phyloP scores from a whole-genome alignment of 768 basidiomycete genomes.

The Porphyrellus cyaneotinctus region DNA sequence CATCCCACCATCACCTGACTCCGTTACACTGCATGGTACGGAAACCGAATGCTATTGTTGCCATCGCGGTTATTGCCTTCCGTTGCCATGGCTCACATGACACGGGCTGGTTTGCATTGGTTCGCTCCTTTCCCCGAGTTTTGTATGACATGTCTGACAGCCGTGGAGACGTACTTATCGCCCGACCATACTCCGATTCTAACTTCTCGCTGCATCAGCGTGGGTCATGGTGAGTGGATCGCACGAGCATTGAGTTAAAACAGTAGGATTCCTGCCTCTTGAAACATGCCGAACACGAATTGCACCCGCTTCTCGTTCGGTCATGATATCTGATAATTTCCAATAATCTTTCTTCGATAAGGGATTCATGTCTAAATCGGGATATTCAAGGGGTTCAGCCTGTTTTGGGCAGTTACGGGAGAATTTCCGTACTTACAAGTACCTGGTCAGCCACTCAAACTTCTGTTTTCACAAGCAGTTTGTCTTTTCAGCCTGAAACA shows the following conservation, averaged over 20 bases:
- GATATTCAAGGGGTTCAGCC: background rate
- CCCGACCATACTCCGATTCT: background rate
- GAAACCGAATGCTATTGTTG: background rate
- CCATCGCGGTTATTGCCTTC: background rate
- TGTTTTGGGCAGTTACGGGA: background rate
- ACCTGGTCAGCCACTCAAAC: too few relatives aligned
- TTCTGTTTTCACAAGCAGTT: background rate
- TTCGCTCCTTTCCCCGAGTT: slow-evolving; percentile 10
- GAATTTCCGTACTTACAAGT: background rate
- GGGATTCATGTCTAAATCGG: slow-evolving; percentile 1
- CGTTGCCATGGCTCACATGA: background rate
- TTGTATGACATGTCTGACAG: background rate
- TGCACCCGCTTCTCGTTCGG: background rate
- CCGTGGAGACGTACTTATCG: background rate
- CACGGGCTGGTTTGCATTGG: slow-evolving; percentile 3
- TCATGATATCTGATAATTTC: background rate
- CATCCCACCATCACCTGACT: slow-evolving; percentile 9
- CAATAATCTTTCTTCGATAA: background rate
- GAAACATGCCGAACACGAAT: background rate
- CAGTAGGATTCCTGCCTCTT: background rate
- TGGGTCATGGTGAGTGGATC: background rate
- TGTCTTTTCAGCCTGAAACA: background rate
- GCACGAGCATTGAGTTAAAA: background rate
- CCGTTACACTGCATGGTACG: background rate
- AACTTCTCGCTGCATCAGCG: background rate